Base-by-base conservation (phyloP, 2,329 filamentous ascomycete genomes). In the Claviceps arundinis region DNA sequence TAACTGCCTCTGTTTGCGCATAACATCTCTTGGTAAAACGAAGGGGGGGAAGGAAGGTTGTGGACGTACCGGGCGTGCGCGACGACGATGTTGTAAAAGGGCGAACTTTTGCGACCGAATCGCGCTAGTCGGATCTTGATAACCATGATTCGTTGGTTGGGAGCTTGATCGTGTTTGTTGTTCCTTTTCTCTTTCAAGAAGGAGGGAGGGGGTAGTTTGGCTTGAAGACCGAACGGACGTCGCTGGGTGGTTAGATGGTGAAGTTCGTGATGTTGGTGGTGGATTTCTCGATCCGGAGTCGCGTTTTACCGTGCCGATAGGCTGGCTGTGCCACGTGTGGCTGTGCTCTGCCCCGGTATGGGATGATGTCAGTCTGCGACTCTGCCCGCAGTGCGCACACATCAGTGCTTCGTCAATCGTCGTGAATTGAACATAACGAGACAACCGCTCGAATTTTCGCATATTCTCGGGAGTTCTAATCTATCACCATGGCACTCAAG, bases 31-130 rank as follows among this genome's bases (percentile, higher is more conserved):
- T 16, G 14, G 47, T 1, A 8, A 50, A 14, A 38, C 11, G 5
- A 30, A 22, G 13, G 19, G 42, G 37, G 8, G 5, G 3, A 22
- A 16, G 3, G 2, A 6, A 6, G 19, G 41, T 19, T 26, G 22
- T 2, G 19, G 13, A 16, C 50, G 37, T 78, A 94, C 87, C 90
- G 84, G 47, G 90, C 90, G 64, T 97, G 91, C 16, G 89, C 81
- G 58, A 98, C 87, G 59, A 97, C 89, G 57, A 98, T 96, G 73
- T 98, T 98, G 78, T 95, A 98, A 62, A 96, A 85, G 2, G 93
- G 91, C n/a, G 80, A 68, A 66, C 95, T 90, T 58, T 80, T 82
- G 68, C 85, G 88, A 65, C 90, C 89, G 68, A 97, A 95, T 68
- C 93, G 90, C 61, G 93, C 87, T 61, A 98, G 82, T 54, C 93